Base-by-base conservation (phyloP, 306 rosid genomes). In the Rosa lucieae region DNA sequence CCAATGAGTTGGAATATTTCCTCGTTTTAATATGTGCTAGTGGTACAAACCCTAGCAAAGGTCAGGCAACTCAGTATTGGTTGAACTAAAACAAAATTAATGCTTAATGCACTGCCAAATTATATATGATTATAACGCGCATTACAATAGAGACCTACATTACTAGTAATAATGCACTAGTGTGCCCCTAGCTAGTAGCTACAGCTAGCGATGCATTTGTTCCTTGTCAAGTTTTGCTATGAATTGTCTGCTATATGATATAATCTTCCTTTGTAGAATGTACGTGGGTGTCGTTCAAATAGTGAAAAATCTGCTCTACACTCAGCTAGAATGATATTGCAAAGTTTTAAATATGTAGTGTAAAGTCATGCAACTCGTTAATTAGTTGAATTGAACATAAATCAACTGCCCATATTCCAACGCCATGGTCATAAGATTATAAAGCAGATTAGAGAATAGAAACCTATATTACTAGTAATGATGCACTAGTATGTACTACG, bases 1-100 rank as follows among this genome's bases (percentile, higher is more conserved):
- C 66, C 66, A 58, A 59, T 13, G 70, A 35, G 44, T 65, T 35
- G 70, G 21, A 65, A 65, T 32, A 35, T 66, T 66, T 66, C 70
- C 42, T 66, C 70, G 23, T 14, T 66, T 72, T 72, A n/a, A 43
- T 48, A 59, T 58, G 23, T 23, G 69, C 69, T 8, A 2, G 17
- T 42, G 43, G 29, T 26, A 15, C 53, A 59, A 23, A 56, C 15
- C 70, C 70, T 20, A 40, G 32, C 14, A 9, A 44, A 75, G 58
- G 44, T 44, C 35, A 3, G 44, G 70, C n/a, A 44, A 67, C 12
- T 67, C 12, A 63, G 32, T 15, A 40, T 21, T 55, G 7, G 13
- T 67, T 39, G 46, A 39, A 39, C 1, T 39, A 67, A 3, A 18
- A 67, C 69, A 20, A 20, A 3, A 40, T 3, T 9, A 40, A 40